Conservation (phyloP, 2,329 filamentous ascomycete genomes). For the Apiospora koreana region DNA sequence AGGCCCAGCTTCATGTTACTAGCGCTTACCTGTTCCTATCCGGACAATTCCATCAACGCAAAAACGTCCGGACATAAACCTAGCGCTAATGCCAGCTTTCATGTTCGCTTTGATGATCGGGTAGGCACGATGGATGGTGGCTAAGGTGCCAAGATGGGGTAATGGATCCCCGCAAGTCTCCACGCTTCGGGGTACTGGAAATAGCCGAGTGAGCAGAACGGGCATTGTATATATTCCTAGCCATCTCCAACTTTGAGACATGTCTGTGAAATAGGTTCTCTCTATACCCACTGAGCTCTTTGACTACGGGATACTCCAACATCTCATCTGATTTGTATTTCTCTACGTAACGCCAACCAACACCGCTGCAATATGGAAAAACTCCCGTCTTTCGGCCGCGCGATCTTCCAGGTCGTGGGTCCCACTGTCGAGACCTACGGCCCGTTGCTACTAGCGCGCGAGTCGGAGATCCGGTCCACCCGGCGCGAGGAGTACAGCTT, state of each 20-base stretch:
- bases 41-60: not conserved
- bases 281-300: not conserved
- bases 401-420: slow-evolving; percentile 21
- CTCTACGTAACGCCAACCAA: not conserved
- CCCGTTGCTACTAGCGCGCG: slow-evolving; percentile 24
- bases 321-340: not conserved
- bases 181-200: not conserved
- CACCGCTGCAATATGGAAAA: slow-evolving; percentile 21
- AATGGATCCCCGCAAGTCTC: not conserved
- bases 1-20: not conserved
- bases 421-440: slow-evolving; percentile 29
- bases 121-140: not conserved
- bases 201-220: not conserved
- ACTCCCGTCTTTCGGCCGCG: slow-evolving; percentile 20
- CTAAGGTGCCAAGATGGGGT: not conserved
- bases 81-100: not conserved
- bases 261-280: not conserved
- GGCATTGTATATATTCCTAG: not conserved
- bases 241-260: not conserved
- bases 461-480: slow-evolving; percentile 27
- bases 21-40: not conserved
- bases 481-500: slow-evolving; percentile 34
- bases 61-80: not conserved
- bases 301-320: not conserved
- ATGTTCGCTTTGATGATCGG: not conserved